Conservation (phyloP, 345 rosid genomes). For the Salix viminalis region DNA sequence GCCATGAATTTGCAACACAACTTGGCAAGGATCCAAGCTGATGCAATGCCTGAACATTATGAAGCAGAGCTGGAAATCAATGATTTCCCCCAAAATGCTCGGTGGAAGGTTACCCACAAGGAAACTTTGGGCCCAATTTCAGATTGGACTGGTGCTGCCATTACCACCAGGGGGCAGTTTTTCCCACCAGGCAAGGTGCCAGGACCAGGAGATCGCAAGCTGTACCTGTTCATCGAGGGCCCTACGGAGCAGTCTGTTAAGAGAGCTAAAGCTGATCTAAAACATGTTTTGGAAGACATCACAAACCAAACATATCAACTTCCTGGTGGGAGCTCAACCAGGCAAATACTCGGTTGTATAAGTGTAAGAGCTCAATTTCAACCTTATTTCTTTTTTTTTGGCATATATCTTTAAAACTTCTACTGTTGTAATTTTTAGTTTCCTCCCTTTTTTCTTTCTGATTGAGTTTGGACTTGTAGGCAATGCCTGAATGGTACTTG, state of each 20-base stretch:
- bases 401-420: not conserved
- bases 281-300: slow-evolving; percentile 86
- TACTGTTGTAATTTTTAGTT: not conserved
- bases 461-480: not conserved
- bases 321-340: slow-evolving; percentile 88
- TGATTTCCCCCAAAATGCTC: slow-evolving; percentile 95
- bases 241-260: slow-evolving; percentile 86
- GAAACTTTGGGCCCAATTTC: slow-evolving; percentile 97
- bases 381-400: not conserved
- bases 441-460: not conserved
- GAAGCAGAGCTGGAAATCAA: slow-evolving; percentile 95
- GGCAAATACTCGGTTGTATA: slow-evolving; percentile 88
- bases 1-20: slow-evolving; percentile 84
- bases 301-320: slow-evolving; percentile 74
- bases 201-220: slow-evolving; percentile 85
- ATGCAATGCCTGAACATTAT: slow-evolving; percentile 95
- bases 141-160: slow-evolving; percentile 94
- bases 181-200: slow-evolving; percentile 61
- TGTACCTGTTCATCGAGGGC: slow-evolving; percentile 86
- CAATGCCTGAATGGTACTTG: not conserved
- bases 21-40: slow-evolving; percentile 89
- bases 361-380: slow-evolving; percentile 21
- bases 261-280: slow-evolving; percentile 79
- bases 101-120: slow-evolving; percentile 98
- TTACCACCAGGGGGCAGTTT: slow-evolving; percentile 85